Conservation (phyloP, 352 stramenopile species). For the Chrysophaeum taylorii region DNA sequence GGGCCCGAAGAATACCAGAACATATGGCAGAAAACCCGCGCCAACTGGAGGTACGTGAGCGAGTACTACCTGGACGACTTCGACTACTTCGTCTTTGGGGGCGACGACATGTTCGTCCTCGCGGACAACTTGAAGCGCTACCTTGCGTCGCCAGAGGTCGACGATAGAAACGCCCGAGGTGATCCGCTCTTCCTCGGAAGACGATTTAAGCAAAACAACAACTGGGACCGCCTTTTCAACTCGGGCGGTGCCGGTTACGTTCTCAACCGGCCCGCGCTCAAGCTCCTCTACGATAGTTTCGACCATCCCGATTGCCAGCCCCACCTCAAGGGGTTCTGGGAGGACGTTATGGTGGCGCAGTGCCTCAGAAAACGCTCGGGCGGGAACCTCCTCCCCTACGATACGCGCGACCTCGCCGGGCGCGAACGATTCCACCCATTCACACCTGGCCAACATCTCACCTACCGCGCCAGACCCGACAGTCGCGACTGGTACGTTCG, state of each 20-base stretch:
- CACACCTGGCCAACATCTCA: slow-evolving; percentile 41
- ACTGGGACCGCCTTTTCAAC: slow-evolving; percentile 40
- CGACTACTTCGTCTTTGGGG: slow-evolving; percentile 60
- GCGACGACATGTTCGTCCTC: slow-evolving; percentile 30
- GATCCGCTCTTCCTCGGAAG: slow-evolving; percentile 52
- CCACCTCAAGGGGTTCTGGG: slow-evolving; percentile 26
- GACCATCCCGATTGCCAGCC: slow-evolving; percentile 25
- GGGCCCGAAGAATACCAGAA: slow-evolving; percentile 63
- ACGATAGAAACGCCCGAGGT: neutral
- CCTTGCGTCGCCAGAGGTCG: slow-evolving; percentile 41
- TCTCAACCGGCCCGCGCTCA: slow-evolving; percentile 54
- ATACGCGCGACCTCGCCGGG: slow-evolving; percentile 44
- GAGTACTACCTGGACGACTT: slow-evolving; percentile 64
- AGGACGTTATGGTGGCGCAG: slow-evolving; percentile 42
- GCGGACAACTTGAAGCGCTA: slow-evolving; percentile 56
- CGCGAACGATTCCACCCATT: slow-evolving; percentile 32
- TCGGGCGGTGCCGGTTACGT: slow-evolving; percentile 54
- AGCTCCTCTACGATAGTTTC: slow-evolving; percentile 32
- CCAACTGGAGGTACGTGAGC: slow-evolving; percentile 59
- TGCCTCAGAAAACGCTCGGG: neutral
- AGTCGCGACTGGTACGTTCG: slow-evolving; percentile 50
- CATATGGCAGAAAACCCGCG: slow-evolving; percentile 68
- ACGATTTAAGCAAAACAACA: slow-evolving; percentile 45
- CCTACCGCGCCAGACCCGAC: slow-evolving; percentile 30
- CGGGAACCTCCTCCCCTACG: slow-evolving; percentile 31